Base-by-base conservation (phyloP, 1,284 basidiomycete species). In the Cystobasidium pallidum region DNA sequence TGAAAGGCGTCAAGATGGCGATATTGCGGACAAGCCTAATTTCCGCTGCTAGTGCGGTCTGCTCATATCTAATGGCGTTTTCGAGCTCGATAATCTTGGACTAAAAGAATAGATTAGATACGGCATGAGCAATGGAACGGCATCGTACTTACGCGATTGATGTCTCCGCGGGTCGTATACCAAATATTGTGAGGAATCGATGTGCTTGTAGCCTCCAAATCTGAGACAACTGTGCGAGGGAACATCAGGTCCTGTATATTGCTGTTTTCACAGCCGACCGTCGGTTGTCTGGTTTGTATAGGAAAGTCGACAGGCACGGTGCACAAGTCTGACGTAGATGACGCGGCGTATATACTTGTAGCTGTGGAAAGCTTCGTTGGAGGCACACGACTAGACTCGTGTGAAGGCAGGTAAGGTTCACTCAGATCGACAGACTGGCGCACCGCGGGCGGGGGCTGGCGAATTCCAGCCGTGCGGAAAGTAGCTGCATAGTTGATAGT, bases 401-500 rank as follows among this genome's bases (percentile, higher is more conserved):
- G 49, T 51, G 24, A 8, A 10, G 49, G 49, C n/a, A 51, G 24
- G n/a, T 51, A 11, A 26, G 17, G 3, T 3, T 26, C 49, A 26
- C 21, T 45, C 13, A 39, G 36, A 58, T 67, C n/a, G 39, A n/a
- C 21, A 19, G 34, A 30, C 11, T 58, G 39, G 24, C 13, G n/a
- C 4, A 6, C 4, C 54, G 28, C 17, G 7, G 58, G 21, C 39
- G 49, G 11, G 11, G 7, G 45, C 19, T 24, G 65, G 19, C 88
- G 86, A 52, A 97, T 85, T n/a, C 89, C 90, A 8, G 88, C 86
- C 1, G 91, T 88, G 81, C 89, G 92, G 86, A 97, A 98, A 8
- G 91, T 86, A 73, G 92, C 90, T 7, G 92, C 94, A 80, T 96
- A 98, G 82, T 99, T 99, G 80, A 99, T 93, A 54, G 87, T 86